Conservation (phyloP, 78 protist species). For the Blattamonas nauphoetae region DNA sequence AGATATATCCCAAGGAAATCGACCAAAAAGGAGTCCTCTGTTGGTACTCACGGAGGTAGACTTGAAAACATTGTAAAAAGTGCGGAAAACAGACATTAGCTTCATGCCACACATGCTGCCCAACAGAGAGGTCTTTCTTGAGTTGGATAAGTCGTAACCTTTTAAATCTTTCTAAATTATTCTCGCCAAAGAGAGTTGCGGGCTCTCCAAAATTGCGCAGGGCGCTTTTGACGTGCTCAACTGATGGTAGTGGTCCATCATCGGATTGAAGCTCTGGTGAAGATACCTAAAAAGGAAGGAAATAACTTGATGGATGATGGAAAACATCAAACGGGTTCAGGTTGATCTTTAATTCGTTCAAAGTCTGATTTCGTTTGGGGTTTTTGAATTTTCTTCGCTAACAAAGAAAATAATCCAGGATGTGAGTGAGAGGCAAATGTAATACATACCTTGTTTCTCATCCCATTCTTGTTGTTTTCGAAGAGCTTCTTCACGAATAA, state of each 20-base stretch:
- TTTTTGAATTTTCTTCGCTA: background rate
- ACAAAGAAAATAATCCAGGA: background rate
- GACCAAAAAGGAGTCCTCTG: background rate
- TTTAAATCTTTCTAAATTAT: background rate
- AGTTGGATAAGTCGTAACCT: background rate
- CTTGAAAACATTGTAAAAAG: too few relatives aligned
- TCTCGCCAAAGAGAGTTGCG: conserved; percentile 1
- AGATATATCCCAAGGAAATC: background rate
- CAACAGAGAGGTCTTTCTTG: background rate
- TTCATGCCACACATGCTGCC: background rate
- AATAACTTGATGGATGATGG: background rate
- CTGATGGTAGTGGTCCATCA: background rate
- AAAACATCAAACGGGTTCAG: background rate
- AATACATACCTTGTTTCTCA: background rate
- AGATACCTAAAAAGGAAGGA: background rate
- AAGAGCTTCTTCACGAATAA: background rate
- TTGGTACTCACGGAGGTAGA: background rate
- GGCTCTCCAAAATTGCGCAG: background rate
- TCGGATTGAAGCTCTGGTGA: background rate
- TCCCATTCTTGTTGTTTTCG: background rate
- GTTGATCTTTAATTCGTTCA: background rate
- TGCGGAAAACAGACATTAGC: too few relatives aligned
- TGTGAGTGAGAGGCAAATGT: background rate
- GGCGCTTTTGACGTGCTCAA: background rate
- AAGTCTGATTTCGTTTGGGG: background rate